Percentiles rank a stretch among this genome's conserved stretches.
Evolutionary conservation across 768 basidiomycete species (phyloP).

Genomic region (Suillus decipiens): DNA sequence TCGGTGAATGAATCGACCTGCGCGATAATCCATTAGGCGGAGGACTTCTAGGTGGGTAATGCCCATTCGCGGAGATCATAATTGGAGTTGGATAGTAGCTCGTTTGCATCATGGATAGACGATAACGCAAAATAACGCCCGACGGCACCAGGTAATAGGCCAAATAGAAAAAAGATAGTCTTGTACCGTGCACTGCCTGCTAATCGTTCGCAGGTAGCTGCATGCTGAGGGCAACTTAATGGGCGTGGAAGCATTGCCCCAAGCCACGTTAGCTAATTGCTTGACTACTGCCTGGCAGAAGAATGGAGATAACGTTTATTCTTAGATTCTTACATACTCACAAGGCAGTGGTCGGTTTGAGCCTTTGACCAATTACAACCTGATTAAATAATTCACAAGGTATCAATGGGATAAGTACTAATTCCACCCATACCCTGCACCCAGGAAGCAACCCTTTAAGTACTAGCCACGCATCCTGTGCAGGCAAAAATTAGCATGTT

Average conservation of each 20-base stretch:
- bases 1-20: constrained; percentile 17
- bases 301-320: not conserved
- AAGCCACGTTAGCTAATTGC: not conserved
- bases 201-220: not conserved
- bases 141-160: not conserved
- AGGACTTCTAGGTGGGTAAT: constrained; percentile 30
- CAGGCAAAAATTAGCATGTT: not conserved
- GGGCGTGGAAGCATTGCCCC: not conserved
- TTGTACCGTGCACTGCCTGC: not conserved
- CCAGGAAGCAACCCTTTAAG: not conserved
- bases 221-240: not conserved
- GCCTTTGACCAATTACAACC: not conserved
- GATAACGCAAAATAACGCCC: not conserved
- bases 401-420: not conserved
- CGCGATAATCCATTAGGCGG: constrained; percentile 22
- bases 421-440: no score
- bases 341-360: not conserved
- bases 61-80: constrained; percentile 24
- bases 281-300: not conserved
- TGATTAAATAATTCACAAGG: not conserved
- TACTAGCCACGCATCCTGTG: constrained; percentile 23
- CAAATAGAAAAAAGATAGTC: not conserved
- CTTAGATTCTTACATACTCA: not conserved
- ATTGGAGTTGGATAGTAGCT: constrained; percentile 36
- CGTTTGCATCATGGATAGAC: not conserved